Conservation (phyloP, 768 basidiomycete species). For the Crepidotus variabilis region DNA sequence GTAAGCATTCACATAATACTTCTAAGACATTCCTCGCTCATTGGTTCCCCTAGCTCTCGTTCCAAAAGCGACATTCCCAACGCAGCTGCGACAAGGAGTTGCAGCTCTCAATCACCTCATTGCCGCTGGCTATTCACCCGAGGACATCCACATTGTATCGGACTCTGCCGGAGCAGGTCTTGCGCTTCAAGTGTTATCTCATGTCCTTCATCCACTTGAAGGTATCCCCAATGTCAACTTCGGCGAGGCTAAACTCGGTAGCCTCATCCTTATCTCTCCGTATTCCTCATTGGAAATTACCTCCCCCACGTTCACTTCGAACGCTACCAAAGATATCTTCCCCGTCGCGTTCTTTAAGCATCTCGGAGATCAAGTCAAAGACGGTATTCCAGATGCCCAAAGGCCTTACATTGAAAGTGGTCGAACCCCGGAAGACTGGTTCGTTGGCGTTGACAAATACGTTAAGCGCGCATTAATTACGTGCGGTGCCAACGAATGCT, state of each 20-base stretch:
- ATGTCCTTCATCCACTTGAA: conserved; percentile 31
- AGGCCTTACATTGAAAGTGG: conserved; percentile 22
- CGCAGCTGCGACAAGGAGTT: conserved; percentile 26
- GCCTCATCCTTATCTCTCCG: conserved; percentile 35
- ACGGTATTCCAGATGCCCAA: background rate
- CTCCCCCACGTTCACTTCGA: conserved; percentile 11
- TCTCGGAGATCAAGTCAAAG: background rate
- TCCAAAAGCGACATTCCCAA: conserved; percentile 32
- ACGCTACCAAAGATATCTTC: conserved; percentile 20
- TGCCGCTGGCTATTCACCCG: conserved; percentile 23
- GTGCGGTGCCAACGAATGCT: conserved; percentile 22
- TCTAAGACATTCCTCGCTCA: background rate
- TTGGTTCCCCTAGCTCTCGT: conserved; percentile 21
- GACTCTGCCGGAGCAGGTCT: conserved; percentile 39
- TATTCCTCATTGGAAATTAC: conserved; percentile 10
- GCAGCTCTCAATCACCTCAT: conserved; percentile 29
- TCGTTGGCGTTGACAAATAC: conserved; percentile 19
- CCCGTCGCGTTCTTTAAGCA: background rate
- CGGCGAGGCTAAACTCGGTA: conserved; percentile 31
- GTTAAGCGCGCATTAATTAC: conserved; percentile 24
- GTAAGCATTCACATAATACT: conserved; percentile 4
- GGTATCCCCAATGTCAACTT: conserved; percentile 17
- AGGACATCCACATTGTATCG: conserved; percentile 29
- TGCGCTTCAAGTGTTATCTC: conserved; percentile 30
- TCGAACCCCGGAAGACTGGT: conserved; percentile 25